These are phyloP conservation scores for Puccinia coronata DNA, from an alignment of 1,284 basidiomycete genomes.

Conservation along the genomic window DNA sequence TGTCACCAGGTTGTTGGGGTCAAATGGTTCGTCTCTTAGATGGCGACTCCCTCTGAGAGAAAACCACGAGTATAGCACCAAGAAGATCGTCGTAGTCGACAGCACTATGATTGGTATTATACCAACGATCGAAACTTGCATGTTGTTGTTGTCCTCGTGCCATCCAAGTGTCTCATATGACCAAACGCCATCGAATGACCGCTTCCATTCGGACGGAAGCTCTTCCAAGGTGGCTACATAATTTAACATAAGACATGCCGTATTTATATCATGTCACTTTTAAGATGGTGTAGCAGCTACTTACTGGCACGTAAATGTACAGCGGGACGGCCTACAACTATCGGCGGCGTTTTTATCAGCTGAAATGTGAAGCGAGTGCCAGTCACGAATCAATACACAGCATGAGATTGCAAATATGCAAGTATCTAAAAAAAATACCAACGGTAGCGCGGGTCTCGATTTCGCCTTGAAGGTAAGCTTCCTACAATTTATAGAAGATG, in stretches of 20 bases:
- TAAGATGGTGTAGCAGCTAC: background rate
- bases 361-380: background rate
- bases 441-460: slow-evolving; percentile 30
- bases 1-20: slow-evolving; percentile 34
- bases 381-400: background rate
- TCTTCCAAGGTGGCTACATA: background rate
- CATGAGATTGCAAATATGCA: background rate
- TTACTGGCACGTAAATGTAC: background rate
- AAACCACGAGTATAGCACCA: slow-evolving; percentile 22
- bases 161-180: slow-evolving; percentile 34
- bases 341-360: slow-evolving; percentile 24
- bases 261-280: background rate
- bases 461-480: slow-evolving; percentile 20
- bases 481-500: background rate
- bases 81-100: slow-evolving; percentile 10
- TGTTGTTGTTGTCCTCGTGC: slow-evolving; percentile 10
- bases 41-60: slow-evolving; percentile 5
- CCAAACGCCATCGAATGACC: slow-evolving; percentile 4
- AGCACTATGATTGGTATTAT: slow-evolving; percentile 24
- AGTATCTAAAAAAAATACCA: background rate
- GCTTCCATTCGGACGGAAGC: slow-evolving; percentile 5
- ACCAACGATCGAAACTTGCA: slow-evolving; percentile 5
- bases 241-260: background rate
- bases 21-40: slow-evolving; percentile 28
- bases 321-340: background rate